Base-by-base conservation (phyloP, 306 rosid genomes). In the Sicyos edulis region DNA sequence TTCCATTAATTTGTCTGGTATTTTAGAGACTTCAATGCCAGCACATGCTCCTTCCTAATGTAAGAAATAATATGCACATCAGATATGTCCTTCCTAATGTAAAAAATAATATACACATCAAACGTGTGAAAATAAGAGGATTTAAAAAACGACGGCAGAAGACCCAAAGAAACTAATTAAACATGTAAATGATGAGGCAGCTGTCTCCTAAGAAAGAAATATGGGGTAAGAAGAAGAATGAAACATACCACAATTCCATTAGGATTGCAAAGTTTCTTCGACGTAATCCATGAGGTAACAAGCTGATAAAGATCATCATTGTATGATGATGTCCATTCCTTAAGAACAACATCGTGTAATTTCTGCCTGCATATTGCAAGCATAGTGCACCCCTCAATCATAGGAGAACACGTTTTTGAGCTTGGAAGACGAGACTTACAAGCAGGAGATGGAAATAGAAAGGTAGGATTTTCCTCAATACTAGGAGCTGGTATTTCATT, bases 341-440 rank as follows among this genome's bases (percentile, higher is more conserved):
- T 72, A 70, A 91, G 85, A 78, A 85, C 95, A 59, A 77, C 83
- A 69, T 81, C 89, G 62, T 88, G 96, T 82, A 93, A 80, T 80
- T 84, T 91, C 79, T 88, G 96, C 54, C 99, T 85, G 84, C 88
- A 87, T 71, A 86, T 75, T 56, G 97, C 97, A 77, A 77, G 77
- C 17, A 92, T 83, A 82, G 87, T 84, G 80, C 87, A 93, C 60
- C 81, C 37, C 37, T 32, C 37, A 32, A 32, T 32, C 37, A 32
- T 32, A 32, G 37, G 37, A 32, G 37, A 32, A 3, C 37, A 2
- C 5, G 2, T 32, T 2, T 32, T 32, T 32, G 37, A 32, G 37
- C 5, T 32, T 32, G 37, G 37, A 32, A 5, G 5, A 32, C 37
- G 37, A 32, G 37, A 32, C 37, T 32, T 32, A 32, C 37, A 32